Evolutionary conservation across 2,329 filamentous ascomycete genomes (phyloP).

Genomic region (Exophiala xenobiotica): DNA sequence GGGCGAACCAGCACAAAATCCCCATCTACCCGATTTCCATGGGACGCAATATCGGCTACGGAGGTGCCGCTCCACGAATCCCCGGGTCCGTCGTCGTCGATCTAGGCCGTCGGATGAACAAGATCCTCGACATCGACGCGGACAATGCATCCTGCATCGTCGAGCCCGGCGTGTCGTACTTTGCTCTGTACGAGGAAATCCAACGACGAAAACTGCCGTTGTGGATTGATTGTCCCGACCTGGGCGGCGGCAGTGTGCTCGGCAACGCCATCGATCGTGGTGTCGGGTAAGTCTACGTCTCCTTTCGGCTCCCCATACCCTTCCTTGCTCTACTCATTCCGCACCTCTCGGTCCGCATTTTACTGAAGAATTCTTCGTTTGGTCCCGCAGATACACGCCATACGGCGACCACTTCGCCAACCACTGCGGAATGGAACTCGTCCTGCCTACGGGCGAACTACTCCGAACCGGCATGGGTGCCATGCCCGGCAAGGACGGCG

Average conservation of each 20-base stretch:
- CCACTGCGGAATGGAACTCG: slow-evolving; percentile 47
- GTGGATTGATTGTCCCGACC: slow-evolving; percentile 51
- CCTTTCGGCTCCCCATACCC: no score
- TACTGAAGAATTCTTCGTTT: neutral
- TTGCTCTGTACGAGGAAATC: slow-evolving; percentile 46
- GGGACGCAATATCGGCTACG: slow-evolving; percentile 51
- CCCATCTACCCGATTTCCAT: slow-evolving; percentile 38
- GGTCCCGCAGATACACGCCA: slow-evolving; percentile 22
- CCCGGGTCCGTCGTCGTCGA: slow-evolving; percentile 48
- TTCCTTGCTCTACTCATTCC: no score
- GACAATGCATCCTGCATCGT: slow-evolving; percentile 37
- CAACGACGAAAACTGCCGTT: slow-evolving; percentile 40
- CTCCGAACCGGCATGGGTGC: slow-evolving; percentile 45
- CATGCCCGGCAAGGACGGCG: slow-evolving; percentile 28
- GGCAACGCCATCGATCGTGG: slow-evolving; percentile 52
- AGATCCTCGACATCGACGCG: slow-evolving; percentile 36
- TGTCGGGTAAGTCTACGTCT: slow-evolving; percentile 33
- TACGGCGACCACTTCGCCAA: slow-evolving; percentile 49
- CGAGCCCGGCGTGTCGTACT: slow-evolving; percentile 49
- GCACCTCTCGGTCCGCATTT: neutral
- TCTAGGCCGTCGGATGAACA: slow-evolving; percentile 41
- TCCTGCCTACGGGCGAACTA: slow-evolving; percentile 41
- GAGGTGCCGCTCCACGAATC: slow-evolving; percentile 49
- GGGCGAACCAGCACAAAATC: slow-evolving; percentile 37
- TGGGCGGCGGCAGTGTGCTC: slow-evolving; percentile 52